Evolutionary conservation across 2,329 filamentous ascomycete species (phyloP).

Genomic region (Epichloe aotearoae): DNA sequence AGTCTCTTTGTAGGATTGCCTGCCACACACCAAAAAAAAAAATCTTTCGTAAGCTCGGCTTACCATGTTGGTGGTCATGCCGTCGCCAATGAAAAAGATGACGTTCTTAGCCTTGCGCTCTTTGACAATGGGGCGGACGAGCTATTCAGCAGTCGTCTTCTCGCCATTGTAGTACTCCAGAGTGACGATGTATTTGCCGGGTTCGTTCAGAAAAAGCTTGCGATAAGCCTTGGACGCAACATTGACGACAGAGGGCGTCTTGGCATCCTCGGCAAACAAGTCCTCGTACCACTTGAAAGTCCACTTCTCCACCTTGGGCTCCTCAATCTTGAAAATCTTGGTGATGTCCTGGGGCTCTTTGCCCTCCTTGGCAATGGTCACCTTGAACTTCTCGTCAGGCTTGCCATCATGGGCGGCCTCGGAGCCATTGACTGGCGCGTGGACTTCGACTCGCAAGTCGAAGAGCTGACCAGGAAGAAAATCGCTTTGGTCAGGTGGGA

Average conservation of each 20-base stretch:
- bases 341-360: conserved; percentile 39
- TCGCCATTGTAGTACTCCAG: conserved; percentile 62
- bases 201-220: conserved; percentile 61
- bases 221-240: conserved; percentile 71
- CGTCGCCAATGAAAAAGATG: conserved; percentile 69
- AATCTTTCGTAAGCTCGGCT: not conserved
- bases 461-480: conserved; percentile 77
- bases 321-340: conserved; percentile 54
- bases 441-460: conserved; percentile 71
- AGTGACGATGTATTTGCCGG: conserved; percentile 65
- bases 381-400: conserved; percentile 62
- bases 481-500: conserved; percentile 55
- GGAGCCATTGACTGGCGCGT: conserved; percentile 68
- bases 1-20: not conserved
- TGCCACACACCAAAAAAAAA: no score
- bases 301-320: conserved; percentile 68
- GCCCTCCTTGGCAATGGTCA: conserved; percentile 57
- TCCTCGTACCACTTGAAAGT: conserved; percentile 78
- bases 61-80: conserved; percentile 61
- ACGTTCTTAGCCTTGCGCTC: conserved; percentile 73
- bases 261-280: conserved; percentile 61
- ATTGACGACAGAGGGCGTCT: conserved; percentile 59
- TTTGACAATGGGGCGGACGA: conserved; percentile 56
- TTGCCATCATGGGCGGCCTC: conserved; percentile 57
- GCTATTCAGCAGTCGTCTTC: conserved; percentile 63